These are phyloP conservation scores for Podospora sp. DNA, from an alignment of 495 filamentous ascomycete genomes.

Conservation along the genomic window DNA sequence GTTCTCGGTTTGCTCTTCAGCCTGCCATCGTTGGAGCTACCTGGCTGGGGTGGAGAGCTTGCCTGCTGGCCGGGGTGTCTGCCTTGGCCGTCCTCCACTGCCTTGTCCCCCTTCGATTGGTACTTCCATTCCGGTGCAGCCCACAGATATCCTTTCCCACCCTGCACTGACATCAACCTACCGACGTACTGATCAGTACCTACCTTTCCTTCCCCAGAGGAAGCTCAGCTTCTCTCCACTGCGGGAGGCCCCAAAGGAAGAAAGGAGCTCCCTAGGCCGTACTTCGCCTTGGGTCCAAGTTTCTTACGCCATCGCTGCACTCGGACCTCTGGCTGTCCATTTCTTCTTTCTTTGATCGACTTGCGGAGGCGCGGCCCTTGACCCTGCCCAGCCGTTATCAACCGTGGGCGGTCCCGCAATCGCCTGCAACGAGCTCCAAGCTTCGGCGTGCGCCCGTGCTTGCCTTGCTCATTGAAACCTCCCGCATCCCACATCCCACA, in stretches of 20 bases:
- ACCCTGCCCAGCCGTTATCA: not conserved
- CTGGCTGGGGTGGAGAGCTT: not conserved
- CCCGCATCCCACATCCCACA: not conserved
- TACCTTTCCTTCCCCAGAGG: not conserved
- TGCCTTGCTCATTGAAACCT: not conserved
- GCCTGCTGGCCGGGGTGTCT: not conserved
- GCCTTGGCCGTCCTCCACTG: not conserved
- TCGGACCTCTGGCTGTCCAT: not conserved
- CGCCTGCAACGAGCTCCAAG: not conserved
- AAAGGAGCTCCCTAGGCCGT: not conserved
- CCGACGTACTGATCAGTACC: not conserved
- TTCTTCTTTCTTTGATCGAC: not conserved
- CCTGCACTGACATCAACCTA: not conserved
- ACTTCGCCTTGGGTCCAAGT: not conserved
- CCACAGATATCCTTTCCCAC: not conserved
- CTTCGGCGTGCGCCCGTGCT: not conserved
- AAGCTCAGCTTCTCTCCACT: not conserved
- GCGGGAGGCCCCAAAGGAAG: not conserved
- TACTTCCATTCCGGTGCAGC: not conserved
- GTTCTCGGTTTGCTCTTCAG: not conserved
- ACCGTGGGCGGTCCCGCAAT: slow-evolving; percentile 7
- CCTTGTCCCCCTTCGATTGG: not conserved
- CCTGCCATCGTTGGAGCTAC: not conserved
- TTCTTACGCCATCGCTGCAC: too few species aligned
- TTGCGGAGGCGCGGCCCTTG: not conserved